These are phyloP conservation scores for Pythium chondricola DNA, from an alignment of 352 stramenopile species.

Conservation along the genomic window DNA sequence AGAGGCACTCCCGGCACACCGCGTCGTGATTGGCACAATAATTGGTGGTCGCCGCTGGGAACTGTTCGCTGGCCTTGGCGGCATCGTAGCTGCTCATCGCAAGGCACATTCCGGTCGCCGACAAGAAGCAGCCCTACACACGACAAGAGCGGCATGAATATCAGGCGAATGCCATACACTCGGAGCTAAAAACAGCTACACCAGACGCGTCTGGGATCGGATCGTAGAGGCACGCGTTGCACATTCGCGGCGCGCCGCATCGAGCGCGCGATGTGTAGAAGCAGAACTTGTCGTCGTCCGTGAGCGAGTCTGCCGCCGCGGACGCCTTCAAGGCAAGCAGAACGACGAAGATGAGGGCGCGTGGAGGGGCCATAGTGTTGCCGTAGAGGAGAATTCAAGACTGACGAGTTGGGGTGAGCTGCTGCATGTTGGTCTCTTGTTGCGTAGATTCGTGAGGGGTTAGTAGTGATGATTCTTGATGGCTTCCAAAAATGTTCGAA, in stretches of 20 bases:
- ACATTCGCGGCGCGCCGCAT: not conserved
- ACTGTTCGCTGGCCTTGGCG: conserved; percentile 23
- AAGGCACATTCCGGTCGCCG: conserved; percentile 5
- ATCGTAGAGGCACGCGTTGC: conserved; percentile 6
- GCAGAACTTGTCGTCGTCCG: conserved; percentile 4
- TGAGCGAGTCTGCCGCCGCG: no score
- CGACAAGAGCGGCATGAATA: not conserved
- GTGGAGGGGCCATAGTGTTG: no score
- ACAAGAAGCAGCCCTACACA: conserved; percentile 1
- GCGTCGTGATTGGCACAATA: conserved; percentile 37
- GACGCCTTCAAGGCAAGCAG: no score
- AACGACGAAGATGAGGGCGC: no score
- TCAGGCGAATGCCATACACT: not conserved
- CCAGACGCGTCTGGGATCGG: not conserved
- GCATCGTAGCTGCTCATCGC: conserved; percentile 11
- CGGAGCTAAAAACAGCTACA: no score
- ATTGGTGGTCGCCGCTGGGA: conserved; percentile 40
- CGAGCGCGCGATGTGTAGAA: not conserved
- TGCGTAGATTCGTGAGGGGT: no score
- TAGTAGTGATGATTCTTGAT: no score
- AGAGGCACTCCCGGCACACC: conserved; percentile 28
- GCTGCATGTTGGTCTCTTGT: no score
- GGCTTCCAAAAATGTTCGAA: no score
- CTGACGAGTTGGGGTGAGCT: no score
- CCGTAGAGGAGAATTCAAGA: no score